These are phyloP conservation scores for Boletus reticuloceps DNA, from an alignment of 768 basidiomycete species.

Conservation along the genomic window DNA sequence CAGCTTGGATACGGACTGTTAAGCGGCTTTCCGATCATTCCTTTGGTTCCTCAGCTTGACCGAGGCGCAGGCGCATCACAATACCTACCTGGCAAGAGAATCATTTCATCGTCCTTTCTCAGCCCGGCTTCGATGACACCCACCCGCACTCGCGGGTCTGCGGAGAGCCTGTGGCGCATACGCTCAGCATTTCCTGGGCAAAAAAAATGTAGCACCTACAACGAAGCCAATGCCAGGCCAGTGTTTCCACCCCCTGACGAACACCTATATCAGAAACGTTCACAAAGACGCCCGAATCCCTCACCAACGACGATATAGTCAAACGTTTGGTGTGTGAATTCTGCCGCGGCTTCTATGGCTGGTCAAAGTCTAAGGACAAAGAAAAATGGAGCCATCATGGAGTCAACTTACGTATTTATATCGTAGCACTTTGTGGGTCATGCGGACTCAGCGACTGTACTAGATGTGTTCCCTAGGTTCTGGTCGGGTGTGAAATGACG, in stretches of 20 bases:
- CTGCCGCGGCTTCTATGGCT: constrained; percentile 5
- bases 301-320: constrained; percentile 18
- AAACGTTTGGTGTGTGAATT: constrained; percentile 10
- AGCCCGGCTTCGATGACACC: constrained; percentile 16
- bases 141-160: not conserved
- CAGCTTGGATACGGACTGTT: too few relatives aligned
- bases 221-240: constrained; percentile 12
- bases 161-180: constrained; percentile 8
- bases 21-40: constrained; percentile 5
- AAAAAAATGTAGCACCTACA: not conserved
- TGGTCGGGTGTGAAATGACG: too few relatives aligned
- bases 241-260: constrained; percentile 12
- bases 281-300: not conserved
- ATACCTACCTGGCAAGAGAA: constrained; percentile 7
- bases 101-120: constrained; percentile 11
- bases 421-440: too few relatives aligned
- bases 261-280: not conserved
- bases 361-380: not conserved
- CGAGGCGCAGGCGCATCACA: not conserved
- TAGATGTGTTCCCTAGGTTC: too few relatives aligned
- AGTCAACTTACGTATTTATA: not conserved
- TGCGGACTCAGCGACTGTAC: too few relatives aligned
- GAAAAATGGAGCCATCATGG: not conserved
- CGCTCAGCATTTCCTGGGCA: not conserved
- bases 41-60: not conserved